Percentiles rank a stretch among this genome's conserved stretches.
Evolutionary conservation across 345 rosid species (phyloP).

Genomic region (Excoecaria cochinchinensis): DNA sequence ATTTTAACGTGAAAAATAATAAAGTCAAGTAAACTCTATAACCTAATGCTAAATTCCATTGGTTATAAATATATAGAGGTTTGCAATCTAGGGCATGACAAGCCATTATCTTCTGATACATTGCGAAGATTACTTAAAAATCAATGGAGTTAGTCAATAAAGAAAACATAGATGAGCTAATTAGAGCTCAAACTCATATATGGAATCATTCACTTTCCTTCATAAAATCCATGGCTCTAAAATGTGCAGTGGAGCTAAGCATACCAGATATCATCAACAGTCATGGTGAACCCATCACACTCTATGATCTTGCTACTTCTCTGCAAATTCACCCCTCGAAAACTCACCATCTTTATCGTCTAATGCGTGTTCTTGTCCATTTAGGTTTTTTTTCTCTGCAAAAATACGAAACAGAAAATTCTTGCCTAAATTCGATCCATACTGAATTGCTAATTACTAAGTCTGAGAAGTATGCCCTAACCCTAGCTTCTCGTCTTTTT

Average conservation of each 20-base stretch:
- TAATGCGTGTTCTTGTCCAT: neutral
- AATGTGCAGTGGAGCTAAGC: conserved; percentile 37
- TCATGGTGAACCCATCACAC: conserved; percentile 36
- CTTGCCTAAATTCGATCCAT: too few relatives aligned
- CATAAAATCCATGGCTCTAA: conserved; percentile 33
- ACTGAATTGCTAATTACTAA: too few relatives aligned
- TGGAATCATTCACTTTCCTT: conserved; percentile 15
- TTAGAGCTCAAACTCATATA: conserved; percentile 31
- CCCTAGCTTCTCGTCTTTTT: neutral
- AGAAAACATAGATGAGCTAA: conserved; percentile 13
- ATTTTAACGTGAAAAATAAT: too few relatives aligned
- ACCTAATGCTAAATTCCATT: too few relatives aligned
- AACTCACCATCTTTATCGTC: conserved; percentile 2
- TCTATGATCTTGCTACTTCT: conserved; percentile 21
- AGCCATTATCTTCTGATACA: too few relatives aligned
- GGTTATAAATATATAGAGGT: too few relatives aligned
- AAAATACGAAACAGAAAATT: neutral
- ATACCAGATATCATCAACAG: conserved; percentile 39
- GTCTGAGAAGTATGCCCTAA: neutral
- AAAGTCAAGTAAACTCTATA: too few relatives aligned
- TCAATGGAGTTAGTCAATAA: too few relatives aligned
- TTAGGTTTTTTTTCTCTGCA: conserved; percentile 2
- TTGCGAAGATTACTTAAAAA: too few relatives aligned
- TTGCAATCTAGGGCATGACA: too few relatives aligned
- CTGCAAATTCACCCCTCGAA: conserved; percentile 18